Evolutionary conservation across 805 yeast genomes (phyloP).

Genomic region (Candida nanaspora): DNA sequence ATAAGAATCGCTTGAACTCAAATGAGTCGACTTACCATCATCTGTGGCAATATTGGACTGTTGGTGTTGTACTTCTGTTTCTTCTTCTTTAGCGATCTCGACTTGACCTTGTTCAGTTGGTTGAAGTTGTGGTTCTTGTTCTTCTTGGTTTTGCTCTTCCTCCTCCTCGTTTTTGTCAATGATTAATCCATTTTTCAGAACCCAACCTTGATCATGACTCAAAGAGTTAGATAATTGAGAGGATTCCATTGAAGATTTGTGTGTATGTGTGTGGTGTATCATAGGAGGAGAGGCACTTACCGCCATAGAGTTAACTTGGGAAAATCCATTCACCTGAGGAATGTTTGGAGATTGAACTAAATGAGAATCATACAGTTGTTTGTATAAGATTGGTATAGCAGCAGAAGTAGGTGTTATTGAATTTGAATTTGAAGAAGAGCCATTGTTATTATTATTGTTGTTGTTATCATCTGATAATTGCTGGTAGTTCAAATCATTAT

Average conservation of each 20-base stretch:
- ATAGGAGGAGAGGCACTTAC: background rate
- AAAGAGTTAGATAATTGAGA: background rate
- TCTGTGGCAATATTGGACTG: too few relatives aligned
- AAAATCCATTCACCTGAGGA: background rate
- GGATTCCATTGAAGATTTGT: background rate
- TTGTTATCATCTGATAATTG: background rate
- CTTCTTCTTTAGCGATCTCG: background rate
- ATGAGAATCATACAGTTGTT: constrained; percentile 1
- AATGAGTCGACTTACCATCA: too few relatives aligned
- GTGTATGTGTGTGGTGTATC: background rate
- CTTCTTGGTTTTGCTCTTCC: background rate
- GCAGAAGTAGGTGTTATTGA: background rate
- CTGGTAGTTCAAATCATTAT: background rate
- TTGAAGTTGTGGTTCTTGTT: too few relatives aligned
- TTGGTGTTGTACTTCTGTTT: too few relatives aligned
- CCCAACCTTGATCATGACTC: background rate
- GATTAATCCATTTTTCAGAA: constrained; percentile 1
- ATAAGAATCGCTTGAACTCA: background rate
- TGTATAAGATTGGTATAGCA: background rate
- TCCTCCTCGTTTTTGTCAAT: background rate
- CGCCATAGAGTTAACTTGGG: too few relatives aligned
- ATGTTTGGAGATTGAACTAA: background rate
- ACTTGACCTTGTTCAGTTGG: too few relatives aligned
- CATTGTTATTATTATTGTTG: background rate
- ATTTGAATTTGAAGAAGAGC: background rate